Percentiles rank a stretch among this genome's conserved stretches.
These are phyloP conservation scores for Capsella rubella DNA, from an alignment of 441 rosid genomes.

Conservation along the genomic window DNA sequence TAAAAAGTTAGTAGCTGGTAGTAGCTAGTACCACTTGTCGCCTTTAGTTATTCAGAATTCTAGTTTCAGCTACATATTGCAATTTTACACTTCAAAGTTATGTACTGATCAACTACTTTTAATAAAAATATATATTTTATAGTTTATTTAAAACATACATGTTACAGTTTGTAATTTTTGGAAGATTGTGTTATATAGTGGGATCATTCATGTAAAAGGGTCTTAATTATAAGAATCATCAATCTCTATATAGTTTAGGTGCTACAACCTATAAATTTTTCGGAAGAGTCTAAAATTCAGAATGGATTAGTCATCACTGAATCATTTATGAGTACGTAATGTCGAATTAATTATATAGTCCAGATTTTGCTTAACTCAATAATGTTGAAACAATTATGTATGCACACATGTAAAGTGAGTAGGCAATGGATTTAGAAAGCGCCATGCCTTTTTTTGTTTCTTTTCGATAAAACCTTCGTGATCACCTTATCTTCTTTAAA, in stretches of 20 bases:
- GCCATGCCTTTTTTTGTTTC: slow-evolving; percentile 16
- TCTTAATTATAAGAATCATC: background rate
- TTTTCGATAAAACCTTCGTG: slow-evolving; percentile 9
- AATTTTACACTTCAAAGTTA: background rate
- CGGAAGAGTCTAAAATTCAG: slow-evolving; percentile 1
- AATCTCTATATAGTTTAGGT: background rate
- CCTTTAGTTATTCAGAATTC: background rate
- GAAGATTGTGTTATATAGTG: background rate
- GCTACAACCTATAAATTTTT: background rate
- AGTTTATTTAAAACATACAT: background rate
- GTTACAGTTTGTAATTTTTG: background rate
- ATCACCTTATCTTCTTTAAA: slow-evolving; percentile 25
- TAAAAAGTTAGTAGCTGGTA: too few species aligned
- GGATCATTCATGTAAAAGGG: background rate
- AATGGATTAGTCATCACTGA: background rate
- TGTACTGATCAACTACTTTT: background rate
- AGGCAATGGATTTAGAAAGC: slow-evolving; percentile 21
- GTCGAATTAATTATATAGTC: background rate
- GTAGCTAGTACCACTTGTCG: background rate
- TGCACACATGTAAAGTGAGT: background rate
- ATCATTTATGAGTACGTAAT: background rate
- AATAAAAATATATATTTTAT: background rate
- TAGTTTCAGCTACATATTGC: background rate
- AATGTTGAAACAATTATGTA: background rate
- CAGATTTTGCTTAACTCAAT: slow-evolving; percentile 17